These are phyloP conservation scores for Thelephora ganbajun DNA, from an alignment of 768 basidiomycete species.

Conservation along the genomic window DNA sequence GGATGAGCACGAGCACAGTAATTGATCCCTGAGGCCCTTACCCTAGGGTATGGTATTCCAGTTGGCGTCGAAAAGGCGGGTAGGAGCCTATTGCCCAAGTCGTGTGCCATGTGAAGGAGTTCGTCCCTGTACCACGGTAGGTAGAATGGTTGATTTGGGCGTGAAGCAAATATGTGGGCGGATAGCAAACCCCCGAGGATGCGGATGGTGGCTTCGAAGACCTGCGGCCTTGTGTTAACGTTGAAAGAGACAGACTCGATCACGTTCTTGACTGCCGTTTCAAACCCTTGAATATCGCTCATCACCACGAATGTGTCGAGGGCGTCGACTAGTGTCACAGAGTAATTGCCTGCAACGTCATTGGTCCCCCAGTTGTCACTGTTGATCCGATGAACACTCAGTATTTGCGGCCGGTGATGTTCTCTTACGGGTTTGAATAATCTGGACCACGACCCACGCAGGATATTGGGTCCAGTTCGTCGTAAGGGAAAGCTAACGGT, in stretches of 20 bases:
- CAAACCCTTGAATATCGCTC: constrained; percentile 64
- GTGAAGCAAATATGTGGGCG: constrained; percentile 70
- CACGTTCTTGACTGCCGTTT: constrained; percentile 70
- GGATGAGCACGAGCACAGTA: neutral
- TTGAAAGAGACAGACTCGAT: constrained; percentile 82
- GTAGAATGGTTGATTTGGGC: constrained; percentile 50
- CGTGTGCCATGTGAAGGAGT: constrained; percentile 66
- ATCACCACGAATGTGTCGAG: constrained; percentile 88
- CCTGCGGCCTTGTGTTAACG: constrained; percentile 91
- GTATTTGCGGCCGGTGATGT: constrained; percentile 4
- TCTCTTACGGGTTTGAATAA: constrained; percentile 64
- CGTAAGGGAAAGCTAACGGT: constrained; percentile 62
- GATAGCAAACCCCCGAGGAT: constrained; percentile 84
- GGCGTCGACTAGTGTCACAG: constrained; percentile 68
- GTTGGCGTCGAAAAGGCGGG: constrained; percentile 90
- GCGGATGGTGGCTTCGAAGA: constrained; percentile 94
- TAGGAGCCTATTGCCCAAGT: constrained; percentile 74
- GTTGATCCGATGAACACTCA: constrained; percentile 1
- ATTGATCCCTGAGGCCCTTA: constrained; percentile 17
- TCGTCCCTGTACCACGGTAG: constrained; percentile 79
- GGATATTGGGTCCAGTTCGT: constrained; percentile 83
- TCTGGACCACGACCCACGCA: constrained; percentile 84
- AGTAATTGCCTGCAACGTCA: constrained; percentile 92
- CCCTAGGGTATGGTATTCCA: constrained; percentile 85
- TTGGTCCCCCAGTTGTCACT: constrained; percentile 69